Conservation (phyloP, 371 early-diverging fungal species). For the Syncephalis fuscata region DNA sequence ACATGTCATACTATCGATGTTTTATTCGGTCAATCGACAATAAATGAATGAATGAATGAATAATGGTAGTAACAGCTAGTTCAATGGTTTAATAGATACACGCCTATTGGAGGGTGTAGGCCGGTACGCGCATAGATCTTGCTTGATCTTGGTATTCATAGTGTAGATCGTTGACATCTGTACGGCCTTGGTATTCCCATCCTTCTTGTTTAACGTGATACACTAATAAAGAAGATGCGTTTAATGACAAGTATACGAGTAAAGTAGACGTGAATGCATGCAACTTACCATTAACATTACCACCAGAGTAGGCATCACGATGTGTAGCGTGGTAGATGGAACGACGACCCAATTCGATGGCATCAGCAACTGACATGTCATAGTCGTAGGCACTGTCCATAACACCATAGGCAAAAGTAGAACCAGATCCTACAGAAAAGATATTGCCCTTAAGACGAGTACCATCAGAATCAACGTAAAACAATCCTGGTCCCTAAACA, state of each 20-base stretch:
- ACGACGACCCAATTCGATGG: conserved; percentile 87
- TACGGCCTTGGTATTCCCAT: conserved; percentile 77
- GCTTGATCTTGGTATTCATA: conserved; percentile 45
- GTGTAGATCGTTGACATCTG: conserved; percentile 79
- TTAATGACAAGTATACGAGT: too few species aligned
- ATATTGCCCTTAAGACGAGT: conserved; percentile 80
- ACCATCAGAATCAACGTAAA: conserved; percentile 98
- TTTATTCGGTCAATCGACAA: too few species aligned
- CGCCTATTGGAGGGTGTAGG: too few species aligned
- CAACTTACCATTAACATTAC: conserved; percentile 68
- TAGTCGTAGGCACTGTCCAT: conserved; percentile 83
- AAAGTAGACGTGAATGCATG: background rate
- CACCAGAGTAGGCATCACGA: conserved; percentile 98
- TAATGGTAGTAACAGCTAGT: too few species aligned
- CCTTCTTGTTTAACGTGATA: conserved; percentile 88
- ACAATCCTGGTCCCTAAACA: conserved; percentile 80
- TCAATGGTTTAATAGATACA: too few species aligned
- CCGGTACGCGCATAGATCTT: background rate
- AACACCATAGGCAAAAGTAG: conserved; percentile 96
- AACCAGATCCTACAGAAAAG: conserved; percentile 97
- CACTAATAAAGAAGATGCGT: conserved; percentile 24
- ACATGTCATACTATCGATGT: too few species aligned
- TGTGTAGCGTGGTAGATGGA: conserved; percentile 98
- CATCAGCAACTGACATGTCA: conserved; percentile 87
- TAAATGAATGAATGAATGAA: too few species aligned